Percentiles rank a stretch among this genome's conserved stretches.
Evolutionary conservation across 1,284 basidiomycete genomes (phyloP).

Genomic region (Leccinum solheimii): DNA sequence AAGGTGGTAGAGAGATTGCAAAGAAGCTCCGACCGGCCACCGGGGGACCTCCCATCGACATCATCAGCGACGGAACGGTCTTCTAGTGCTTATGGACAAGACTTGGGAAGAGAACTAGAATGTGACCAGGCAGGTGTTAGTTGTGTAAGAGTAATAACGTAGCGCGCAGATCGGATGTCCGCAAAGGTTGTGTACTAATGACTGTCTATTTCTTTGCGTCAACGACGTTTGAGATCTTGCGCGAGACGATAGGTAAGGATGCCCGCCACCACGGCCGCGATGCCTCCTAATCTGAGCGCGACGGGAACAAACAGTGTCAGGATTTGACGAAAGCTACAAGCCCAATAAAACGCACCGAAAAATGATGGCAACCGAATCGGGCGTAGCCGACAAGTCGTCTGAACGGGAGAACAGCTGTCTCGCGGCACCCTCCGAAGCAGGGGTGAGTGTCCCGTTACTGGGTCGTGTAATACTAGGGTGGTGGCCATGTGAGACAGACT

Average conservation of each 20-base stretch:
- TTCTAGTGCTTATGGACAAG: conserved; percentile 46
- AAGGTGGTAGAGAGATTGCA: conserved; percentile 90
- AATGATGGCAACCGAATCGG: conserved; percentile 75
- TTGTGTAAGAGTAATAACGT: background rate
- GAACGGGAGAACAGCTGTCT: conserved; percentile 9
- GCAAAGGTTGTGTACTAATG: background rate
- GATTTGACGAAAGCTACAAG: no score
- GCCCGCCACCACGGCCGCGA: conserved; percentile 71
- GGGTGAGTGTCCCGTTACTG: conserved; percentile 22
- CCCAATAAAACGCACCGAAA: conserved; percentile 53
- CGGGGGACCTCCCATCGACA: conserved; percentile 86
- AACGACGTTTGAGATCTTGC: conserved; percentile 55
- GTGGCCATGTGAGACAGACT: conserved; percentile 45
- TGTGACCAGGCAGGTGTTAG: background rate
- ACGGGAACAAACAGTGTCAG: background rate
- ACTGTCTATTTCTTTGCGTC: conserved; percentile 6
- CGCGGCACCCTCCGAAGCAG: conserved; percentile 11
- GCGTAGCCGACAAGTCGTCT: conserved; percentile 30
- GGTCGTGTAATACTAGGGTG: conserved; percentile 35
- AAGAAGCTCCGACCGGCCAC: conserved; percentile 71
- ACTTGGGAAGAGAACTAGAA: background rate
- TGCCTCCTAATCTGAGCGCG: conserved; percentile 61
- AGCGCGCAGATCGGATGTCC: background rate
- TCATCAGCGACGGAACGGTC: conserved; percentile 83
- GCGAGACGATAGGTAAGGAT: conserved; percentile 68